Evolutionary conservation across 1,284 basidiomycete species (phyloP).

Genomic region (Pyrrhoderma lamaoense): DNA sequence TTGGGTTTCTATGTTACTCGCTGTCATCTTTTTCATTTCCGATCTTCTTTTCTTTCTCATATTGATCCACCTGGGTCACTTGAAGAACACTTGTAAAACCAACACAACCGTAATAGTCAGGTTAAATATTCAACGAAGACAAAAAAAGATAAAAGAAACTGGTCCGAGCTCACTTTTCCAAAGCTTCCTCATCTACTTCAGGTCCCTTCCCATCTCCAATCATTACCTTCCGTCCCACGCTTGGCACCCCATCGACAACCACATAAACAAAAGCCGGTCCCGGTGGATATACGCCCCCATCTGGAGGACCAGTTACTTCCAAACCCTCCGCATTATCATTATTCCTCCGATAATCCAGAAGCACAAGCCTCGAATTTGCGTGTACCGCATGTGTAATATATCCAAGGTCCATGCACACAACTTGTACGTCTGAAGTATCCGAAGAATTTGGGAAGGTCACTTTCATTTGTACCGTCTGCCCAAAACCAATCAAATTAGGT

Average conservation of each 20-base stretch:
- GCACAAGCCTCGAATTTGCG: conserved; percentile 71
- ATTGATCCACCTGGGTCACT: conserved; percentile 45
- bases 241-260: conserved; percentile 63
- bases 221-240: conserved; percentile 57
- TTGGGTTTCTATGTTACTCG: not conserved
- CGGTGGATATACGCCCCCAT: conserved; percentile 63
- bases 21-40: conserved; percentile 23
- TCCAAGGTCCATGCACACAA: conserved; percentile 74
- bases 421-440: conserved; percentile 32
- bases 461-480: conserved; percentile 34
- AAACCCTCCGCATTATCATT: conserved; percentile 33
- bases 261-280: conserved; percentile 77
- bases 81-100: conserved; percentile 30
- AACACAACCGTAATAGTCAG: not conserved
- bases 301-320: conserved; percentile 51
- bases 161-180: conserved; percentile 44
- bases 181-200: conserved; percentile 44
- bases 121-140: too few species aligned
- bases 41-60: conserved; percentile 34
- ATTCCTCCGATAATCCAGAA: conserved; percentile 36
- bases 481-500: conserved; percentile 42
- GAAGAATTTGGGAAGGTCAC: conserved; percentile 31
- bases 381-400: conserved; percentile 75
- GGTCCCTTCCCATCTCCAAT: conserved; percentile 61
- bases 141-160: too few species aligned